A percentile compares a stretch with the other conserved stretches of the same genome.
Evolutionary conservation across 495 filamentous ascomycete species (phyloP).

Genomic region (Choiromyces venosus): DNA sequence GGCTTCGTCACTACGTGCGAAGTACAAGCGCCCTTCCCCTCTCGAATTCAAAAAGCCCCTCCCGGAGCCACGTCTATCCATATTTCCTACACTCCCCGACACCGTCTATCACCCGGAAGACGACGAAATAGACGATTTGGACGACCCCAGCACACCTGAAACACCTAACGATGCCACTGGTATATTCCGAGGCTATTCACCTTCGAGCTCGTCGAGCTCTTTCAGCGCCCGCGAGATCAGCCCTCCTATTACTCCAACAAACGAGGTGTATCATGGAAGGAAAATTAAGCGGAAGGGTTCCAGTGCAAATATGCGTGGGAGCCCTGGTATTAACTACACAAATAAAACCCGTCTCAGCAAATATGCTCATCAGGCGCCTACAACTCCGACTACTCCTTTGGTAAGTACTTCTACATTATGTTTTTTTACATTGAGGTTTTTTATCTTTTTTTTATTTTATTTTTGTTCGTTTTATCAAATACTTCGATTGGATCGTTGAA

Average conservation of each 20-base stretch:
- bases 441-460: neutral
- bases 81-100: slow-evolving; percentile 17
- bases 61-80: slow-evolving; percentile 17
- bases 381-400: slow-evolving; percentile 2
- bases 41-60: slow-evolving; percentile 18
- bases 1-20: slow-evolving; percentile 6
- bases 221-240: slow-evolving; percentile 4
- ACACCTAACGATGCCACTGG: slow-evolving; percentile 3
- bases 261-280: slow-evolving; percentile 3
- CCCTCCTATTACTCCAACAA: slow-evolving; percentile 8
- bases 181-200: slow-evolving; percentile 2
- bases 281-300: slow-evolving; percentile 2
- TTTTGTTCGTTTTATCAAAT: neutral
- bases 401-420: neutral
- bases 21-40: slow-evolving; percentile 15
- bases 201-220: neutral
- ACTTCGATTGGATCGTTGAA: neutral
- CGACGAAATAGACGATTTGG: slow-evolving; percentile 21
- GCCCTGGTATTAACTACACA: slow-evolving; percentile 1
- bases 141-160: slow-evolving; percentile 2
- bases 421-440: neutral
- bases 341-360: neutral
- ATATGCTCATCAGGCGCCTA: slow-evolving; percentile 2
- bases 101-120: slow-evolving; percentile 32
- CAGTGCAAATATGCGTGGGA: slow-evolving; percentile 3